These are phyloP conservation scores for Magnaporthales sp. DNA, from an alignment of 2,329 filamentous ascomycete species.

Conservation along the genomic window DNA sequence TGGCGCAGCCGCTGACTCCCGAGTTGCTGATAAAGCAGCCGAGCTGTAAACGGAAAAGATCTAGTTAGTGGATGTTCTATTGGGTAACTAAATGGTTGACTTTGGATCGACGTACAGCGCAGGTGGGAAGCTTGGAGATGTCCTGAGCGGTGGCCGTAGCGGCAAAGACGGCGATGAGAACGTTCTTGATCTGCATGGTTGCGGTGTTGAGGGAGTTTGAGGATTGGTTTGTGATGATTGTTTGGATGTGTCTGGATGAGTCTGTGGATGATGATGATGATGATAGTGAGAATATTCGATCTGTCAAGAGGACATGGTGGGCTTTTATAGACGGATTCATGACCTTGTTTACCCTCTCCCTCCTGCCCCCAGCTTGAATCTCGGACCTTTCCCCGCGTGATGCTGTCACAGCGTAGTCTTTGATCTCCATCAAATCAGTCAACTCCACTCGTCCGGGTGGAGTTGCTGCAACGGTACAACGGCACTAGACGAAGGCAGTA, in stretches of 20 bases:
- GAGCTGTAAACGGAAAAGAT: not conserved
- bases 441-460: not conserved
- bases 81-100: not conserved
- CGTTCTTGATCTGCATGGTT: slow-evolving; percentile 5
- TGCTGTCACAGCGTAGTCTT: not conserved
- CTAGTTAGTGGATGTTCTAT: not conserved
- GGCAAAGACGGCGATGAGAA: slow-evolving; percentile 2
- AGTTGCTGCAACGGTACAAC: not conserved
- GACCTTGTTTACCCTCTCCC: not conserved
- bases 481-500: too few species aligned
- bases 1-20: not conserved
- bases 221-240: not conserved
- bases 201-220: not conserved
- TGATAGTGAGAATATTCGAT: too few species aligned
- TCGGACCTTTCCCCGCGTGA: not conserved
- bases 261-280: not conserved
- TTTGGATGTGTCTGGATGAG: not conserved
- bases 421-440: not conserved
- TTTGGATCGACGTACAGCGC: not conserved
- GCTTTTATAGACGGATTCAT: not conserved
- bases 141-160: slow-evolving; percentile 4
- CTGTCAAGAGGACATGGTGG: not conserved
- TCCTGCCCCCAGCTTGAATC: not conserved
- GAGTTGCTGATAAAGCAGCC: slow-evolving; percentile 4
- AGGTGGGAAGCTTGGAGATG: slow-evolving; percentile 5